A percentile compares a stretch with the other conserved stretches of the same genome.
phyloP scores from a whole-genome alignment of 768 basidiomycete genomes.

The Agrocybe pediades region DNA sequence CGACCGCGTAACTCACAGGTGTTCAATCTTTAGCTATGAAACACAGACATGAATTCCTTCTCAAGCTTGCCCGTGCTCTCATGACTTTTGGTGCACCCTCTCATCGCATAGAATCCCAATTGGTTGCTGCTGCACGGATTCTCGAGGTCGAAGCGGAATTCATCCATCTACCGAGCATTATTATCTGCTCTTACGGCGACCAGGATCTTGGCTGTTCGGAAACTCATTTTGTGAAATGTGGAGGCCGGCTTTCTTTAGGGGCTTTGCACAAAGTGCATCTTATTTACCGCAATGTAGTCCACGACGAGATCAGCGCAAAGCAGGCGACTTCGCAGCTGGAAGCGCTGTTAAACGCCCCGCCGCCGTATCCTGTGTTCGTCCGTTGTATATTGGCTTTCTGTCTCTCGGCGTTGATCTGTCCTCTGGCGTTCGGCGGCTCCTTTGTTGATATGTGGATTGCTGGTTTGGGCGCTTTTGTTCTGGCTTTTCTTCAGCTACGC shows the following conservation, averaged over 20 bases:
- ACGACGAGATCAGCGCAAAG: slow-evolving; percentile 88
- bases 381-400: slow-evolving; percentile 71
- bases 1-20: slow-evolving; percentile 3
- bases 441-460: slow-evolving; percentile 87
- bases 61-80: slow-evolving; percentile 82
- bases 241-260: slow-evolving; percentile 78
- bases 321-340: slow-evolving; percentile 68
- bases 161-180: slow-evolving; percentile 79
- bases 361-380: slow-evolving; percentile 62
- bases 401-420: slow-evolving; percentile 78
- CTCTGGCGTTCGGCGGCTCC: slow-evolving; percentile 82
- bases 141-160: slow-evolving; percentile 92
- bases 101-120: slow-evolving; percentile 92
- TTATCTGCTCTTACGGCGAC: slow-evolving; percentile 89
- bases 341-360: slow-evolving; percentile 59
- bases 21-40: slow-evolving; percentile 62
- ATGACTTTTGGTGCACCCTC: slow-evolving; percentile 94
- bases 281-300: slow-evolving; percentile 85
- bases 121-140: slow-evolving; percentile 84
- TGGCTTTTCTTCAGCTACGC: slow-evolving; percentile 71
- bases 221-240: slow-evolving; percentile 85
- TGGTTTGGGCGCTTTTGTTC: slow-evolving; percentile 64
- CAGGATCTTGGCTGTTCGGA: slow-evolving; percentile 87
- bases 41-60: slow-evolving; percentile 81
- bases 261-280: slow-evolving; percentile 82